Conservation (phyloP, 805 yeast species). For the Lipomyces starkeyi region DNA sequence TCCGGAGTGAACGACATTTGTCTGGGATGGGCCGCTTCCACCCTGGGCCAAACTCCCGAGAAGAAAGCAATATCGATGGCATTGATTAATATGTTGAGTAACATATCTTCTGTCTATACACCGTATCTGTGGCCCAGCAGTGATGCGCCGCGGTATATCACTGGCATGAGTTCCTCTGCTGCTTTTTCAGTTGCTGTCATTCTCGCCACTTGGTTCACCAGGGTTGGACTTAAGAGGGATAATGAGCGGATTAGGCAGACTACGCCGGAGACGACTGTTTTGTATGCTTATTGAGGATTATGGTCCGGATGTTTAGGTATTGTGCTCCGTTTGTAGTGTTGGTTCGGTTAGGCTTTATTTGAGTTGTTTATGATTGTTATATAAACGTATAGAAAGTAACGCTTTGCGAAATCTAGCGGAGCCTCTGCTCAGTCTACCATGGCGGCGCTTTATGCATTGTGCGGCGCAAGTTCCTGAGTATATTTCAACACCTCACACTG, state of each 20-base stretch:
- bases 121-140: constrained; percentile 20
- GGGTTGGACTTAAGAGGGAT: constrained; percentile 15
- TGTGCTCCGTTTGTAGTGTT: no score
- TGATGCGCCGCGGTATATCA: constrained; percentile 18
- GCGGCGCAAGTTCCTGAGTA: no score
- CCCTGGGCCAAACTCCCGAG: constrained; percentile 60
- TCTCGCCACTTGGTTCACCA: constrained; percentile 14
- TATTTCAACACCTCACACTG: no score
- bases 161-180: constrained; percentile 25
- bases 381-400: no score
- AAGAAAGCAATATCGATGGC: constrained; percentile 51
- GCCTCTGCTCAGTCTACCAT: no score
- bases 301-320: no score
- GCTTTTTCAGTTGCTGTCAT: constrained; percentile 12
- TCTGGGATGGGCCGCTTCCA: constrained; percentile 30
- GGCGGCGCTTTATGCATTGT: no score
- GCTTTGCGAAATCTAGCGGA: no score
- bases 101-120: constrained; percentile 31
- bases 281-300: constrained; percentile 18
- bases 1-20: constrained; percentile 33
- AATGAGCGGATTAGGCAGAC: constrained; percentile 16
- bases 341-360: no score
- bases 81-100: constrained; percentile 25
- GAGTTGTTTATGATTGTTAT: no score
- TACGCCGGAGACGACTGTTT: constrained; percentile 23